phyloP scores from a whole-genome alignment of 2,329 filamentous ascomycete species.

The Berkeleyomyces basicola region DNA sequence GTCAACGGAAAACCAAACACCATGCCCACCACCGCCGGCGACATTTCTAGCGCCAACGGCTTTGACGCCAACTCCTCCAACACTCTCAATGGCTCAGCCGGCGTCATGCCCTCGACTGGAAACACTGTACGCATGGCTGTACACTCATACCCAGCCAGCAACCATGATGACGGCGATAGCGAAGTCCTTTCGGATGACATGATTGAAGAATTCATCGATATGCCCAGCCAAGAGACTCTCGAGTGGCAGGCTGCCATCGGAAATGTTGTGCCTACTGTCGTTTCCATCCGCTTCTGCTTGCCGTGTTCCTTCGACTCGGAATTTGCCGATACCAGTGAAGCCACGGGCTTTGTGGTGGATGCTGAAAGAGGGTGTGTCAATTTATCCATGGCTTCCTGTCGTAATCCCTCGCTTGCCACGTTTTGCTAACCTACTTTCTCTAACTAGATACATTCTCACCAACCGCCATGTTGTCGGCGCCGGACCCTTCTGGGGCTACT shows the following conservation, averaged over 20 bases:
- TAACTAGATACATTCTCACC: conserved; percentile 54
- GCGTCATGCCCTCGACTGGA: background rate
- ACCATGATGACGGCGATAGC: conserved; percentile 17
- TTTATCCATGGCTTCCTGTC: background rate
- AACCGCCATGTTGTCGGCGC: conserved; percentile 89
- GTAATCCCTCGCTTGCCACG: background rate
- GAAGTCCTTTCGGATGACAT: conserved; percentile 22
- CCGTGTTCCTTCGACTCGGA: conserved; percentile 98
- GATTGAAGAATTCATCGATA: conserved; percentile 19
- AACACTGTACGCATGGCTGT: conserved; percentile 3
- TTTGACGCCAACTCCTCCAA: background rate
- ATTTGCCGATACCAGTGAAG: conserved; percentile 79
- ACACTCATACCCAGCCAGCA: conserved; percentile 7
- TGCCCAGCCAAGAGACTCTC: conserved; percentile 18
- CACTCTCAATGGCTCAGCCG: conserved; percentile 9
- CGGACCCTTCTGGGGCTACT: conserved; percentile 95
- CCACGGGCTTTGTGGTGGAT: conserved; percentile 94
- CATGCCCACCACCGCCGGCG: conserved; percentile 22
- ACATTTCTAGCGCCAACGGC: background rate
- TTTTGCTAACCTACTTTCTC: background rate
- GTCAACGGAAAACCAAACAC: conserved; percentile 31
- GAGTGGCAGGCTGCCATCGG: conserved; percentile 97
- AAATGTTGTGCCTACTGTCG: conserved; percentile 82
- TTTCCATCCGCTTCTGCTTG: conserved; percentile 98
- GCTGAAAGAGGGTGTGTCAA: conserved; percentile 60